phyloP scores from a whole-genome alignment of 2,329 filamentous ascomycete genomes.

The Ophiostoma pallidulum region DNA sequence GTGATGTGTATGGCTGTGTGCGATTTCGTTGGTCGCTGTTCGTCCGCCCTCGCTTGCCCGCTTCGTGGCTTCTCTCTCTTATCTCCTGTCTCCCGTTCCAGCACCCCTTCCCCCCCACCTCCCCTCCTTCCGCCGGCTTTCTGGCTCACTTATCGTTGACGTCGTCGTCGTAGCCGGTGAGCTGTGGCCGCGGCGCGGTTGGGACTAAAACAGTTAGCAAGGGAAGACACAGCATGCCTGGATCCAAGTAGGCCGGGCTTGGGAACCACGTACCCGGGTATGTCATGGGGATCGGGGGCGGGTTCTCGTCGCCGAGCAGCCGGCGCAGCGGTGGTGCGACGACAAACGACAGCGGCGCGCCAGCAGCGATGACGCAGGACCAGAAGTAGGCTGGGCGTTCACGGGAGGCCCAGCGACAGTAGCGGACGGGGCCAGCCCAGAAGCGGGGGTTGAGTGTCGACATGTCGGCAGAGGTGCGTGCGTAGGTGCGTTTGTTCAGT shows the following conservation, averaged over 20 bases:
- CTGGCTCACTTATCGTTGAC: slow-evolving; percentile 15
- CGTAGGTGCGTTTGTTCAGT: not conserved
- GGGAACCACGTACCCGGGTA: slow-evolving; percentile 68
- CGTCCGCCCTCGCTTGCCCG: too few species aligned
- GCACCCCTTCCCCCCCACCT: too few species aligned
- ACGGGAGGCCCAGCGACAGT: slow-evolving; percentile 79
- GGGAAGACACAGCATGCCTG: not conserved
- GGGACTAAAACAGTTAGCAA: slow-evolving; percentile 5
- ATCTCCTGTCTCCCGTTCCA: too few species aligned
- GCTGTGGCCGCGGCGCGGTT: slow-evolving; percentile 46
- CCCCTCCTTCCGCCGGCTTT: too few species aligned
- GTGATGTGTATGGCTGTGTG: not conserved
- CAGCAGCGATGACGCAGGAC: slow-evolving; percentile 62
- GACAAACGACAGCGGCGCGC: slow-evolving; percentile 62
- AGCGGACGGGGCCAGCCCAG: slow-evolving; percentile 74
- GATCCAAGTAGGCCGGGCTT: not conserved
- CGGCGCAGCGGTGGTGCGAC: slow-evolving; percentile 65
- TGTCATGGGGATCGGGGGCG: slow-evolving; percentile 68
- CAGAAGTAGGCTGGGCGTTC: slow-evolving; percentile 89
- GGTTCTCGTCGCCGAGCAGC: slow-evolving; percentile 63
- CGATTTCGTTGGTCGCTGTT: not conserved
- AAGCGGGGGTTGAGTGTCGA: slow-evolving; percentile 59
- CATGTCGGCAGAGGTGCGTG: slow-evolving; percentile 49
- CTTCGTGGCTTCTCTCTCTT: too few species aligned
- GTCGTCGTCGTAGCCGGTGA: slow-evolving; percentile 53